phyloP scores from a whole-genome alignment of 1,284 basidiomycete genomes.

The Wolfiporia cocos region DNA sequence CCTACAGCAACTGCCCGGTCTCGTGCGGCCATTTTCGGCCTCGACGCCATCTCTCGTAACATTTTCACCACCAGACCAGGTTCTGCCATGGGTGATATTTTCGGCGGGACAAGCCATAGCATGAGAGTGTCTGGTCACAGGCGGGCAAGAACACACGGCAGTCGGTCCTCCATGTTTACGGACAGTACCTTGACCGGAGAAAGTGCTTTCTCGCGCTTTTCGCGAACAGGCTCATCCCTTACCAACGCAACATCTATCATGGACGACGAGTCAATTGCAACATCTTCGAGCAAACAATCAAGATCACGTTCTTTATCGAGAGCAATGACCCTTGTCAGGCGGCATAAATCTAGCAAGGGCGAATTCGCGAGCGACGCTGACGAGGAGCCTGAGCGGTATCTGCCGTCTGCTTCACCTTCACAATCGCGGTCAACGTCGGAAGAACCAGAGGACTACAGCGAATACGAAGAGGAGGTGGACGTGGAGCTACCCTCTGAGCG shows the following conservation, averaged over 20 bases:
- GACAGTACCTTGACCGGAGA: slow-evolving; percentile 48
- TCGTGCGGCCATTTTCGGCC: slow-evolving; percentile 74
- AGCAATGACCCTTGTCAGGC: slow-evolving; percentile 44
- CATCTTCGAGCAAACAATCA: slow-evolving; percentile 30
- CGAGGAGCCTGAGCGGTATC: slow-evolving; percentile 17
- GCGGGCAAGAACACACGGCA: slow-evolving; percentile 56
- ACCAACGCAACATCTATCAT: slow-evolving; percentile 52
- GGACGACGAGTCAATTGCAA: slow-evolving; percentile 43
- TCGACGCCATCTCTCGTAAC: slow-evolving; percentile 80
- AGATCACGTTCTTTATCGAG: slow-evolving; percentile 32
- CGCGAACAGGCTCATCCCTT: slow-evolving; percentile 64
- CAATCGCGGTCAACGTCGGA: neutral
- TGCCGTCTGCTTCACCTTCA: no score
- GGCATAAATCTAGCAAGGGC: slow-evolving; percentile 37
- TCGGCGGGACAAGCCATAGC: slow-evolving; percentile 63
- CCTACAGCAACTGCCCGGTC: slow-evolving; percentile 66
- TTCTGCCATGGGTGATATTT: slow-evolving; percentile 60
- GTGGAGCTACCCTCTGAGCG: slow-evolving; percentile 66
- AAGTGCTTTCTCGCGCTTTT: slow-evolving; percentile 62
- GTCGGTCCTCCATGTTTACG: slow-evolving; percentile 66
- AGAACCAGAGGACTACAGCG: slow-evolving; percentile 1
- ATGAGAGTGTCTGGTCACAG: slow-evolving; percentile 57
- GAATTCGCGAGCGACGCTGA: slow-evolving; percentile 37
- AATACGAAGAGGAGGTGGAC: slow-evolving; percentile 34
- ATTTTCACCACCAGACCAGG: slow-evolving; percentile 56